Evolutionary conservation across 768 basidiomycete species (phyloP).

Genomic region (Scleroderma bovista): DNA sequence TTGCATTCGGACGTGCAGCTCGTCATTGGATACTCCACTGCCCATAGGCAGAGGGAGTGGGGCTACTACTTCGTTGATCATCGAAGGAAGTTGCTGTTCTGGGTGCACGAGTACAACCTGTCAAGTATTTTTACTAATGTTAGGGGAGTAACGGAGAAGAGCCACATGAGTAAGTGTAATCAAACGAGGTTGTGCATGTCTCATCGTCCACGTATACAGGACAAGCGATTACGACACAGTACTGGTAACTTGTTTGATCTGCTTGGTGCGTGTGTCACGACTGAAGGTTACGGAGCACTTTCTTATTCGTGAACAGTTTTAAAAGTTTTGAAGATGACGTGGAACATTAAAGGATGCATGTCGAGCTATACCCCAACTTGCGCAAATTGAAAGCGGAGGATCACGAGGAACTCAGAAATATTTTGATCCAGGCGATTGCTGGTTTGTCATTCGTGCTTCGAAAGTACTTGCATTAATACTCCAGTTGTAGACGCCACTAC

Average conservation of each 20-base stretch:
- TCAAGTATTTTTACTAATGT: slow-evolving; percentile 27
- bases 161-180: slow-evolving; percentile 35
- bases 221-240: slow-evolving; percentile 13
- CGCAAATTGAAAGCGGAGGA: not conserved
- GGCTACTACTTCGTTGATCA: slow-evolving; percentile 46
- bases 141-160: slow-evolving; percentile 33
- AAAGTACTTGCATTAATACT: too few species aligned
- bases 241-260: slow-evolving; percentile 15
- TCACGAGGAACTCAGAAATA: slow-evolving; percentile 1
- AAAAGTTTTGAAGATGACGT: not conserved
- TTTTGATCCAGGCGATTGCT: slow-evolving; percentile 9
- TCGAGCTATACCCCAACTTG: slow-evolving; percentile 3
- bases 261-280: not conserved
- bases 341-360: slow-evolving; percentile 3
- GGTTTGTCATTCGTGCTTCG: slow-evolving; percentile 10
- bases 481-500: slow-evolving; percentile 2
- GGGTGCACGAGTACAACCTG: slow-evolving; percentile 37
- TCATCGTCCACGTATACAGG: slow-evolving; percentile 6
- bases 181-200: not conserved
- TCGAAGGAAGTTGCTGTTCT: slow-evolving; percentile 38
- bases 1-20: slow-evolving; percentile 1
- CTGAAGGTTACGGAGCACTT: not conserved
- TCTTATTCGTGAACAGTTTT: not conserved
- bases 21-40: not conserved
- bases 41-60: not conserved